A percentile compares a stretch with the other conserved stretches of the same genome.
These are phyloP conservation scores for Bondarzewia mesenterica DNA, from an alignment of 1,284 basidiomycete genomes.

Conservation along the genomic window DNA sequence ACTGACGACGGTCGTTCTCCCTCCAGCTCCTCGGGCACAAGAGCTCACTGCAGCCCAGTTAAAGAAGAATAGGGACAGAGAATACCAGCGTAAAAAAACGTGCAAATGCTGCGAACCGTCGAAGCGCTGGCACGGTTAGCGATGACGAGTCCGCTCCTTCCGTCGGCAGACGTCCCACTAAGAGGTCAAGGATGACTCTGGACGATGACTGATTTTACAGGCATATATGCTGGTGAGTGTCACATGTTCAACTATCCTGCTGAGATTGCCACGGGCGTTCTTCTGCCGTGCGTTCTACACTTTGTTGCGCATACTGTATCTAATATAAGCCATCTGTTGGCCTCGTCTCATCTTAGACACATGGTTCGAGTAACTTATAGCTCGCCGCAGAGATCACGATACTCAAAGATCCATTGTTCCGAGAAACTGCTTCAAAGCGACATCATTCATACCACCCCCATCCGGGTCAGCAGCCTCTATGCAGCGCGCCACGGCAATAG, in stretches of 20 bases:
- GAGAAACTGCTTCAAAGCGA: constrained; percentile 43
- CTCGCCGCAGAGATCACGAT: background rate
- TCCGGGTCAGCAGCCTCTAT: constrained; percentile 71
- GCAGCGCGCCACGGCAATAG: constrained; percentile 59
- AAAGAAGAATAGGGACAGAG: constrained; percentile 65
- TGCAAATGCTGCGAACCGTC: constrained; percentile 40
- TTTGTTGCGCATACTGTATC: no score
- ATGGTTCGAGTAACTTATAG: background rate
- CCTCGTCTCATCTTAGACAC: no score
- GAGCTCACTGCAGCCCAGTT: constrained; percentile 61
- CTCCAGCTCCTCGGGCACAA: constrained; percentile 56
- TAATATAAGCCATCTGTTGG: no score
- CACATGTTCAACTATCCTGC: no score
- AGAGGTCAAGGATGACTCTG: constrained; percentile 53
- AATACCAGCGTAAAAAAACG: constrained; percentile 71
- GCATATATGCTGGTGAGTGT: background rate
- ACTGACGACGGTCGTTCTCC: constrained; percentile 63
- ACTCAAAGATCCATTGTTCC: constrained; percentile 42
- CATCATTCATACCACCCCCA: constrained; percentile 43
- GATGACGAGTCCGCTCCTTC: constrained; percentile 58
- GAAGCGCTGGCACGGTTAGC: constrained; percentile 52
- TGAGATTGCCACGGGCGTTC: background rate
- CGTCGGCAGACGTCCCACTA: constrained; percentile 44
- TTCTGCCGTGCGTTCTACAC: background rate
- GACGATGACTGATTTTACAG: constrained; percentile 29